Conservation (phyloP, 306 rosid genomes). For the Medicago lupulina region DNA sequence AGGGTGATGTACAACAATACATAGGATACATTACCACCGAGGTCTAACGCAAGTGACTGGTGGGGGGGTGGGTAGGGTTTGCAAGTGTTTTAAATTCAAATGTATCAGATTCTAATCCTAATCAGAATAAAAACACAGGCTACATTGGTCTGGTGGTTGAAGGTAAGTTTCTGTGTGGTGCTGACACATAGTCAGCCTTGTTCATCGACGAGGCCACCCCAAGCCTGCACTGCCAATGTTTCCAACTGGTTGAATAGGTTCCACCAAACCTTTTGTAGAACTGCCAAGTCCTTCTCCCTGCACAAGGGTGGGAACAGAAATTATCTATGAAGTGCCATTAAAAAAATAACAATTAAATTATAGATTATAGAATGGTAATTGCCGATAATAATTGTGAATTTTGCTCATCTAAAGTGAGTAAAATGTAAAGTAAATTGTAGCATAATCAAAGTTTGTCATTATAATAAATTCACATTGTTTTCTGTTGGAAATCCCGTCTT, state of each 20-base stretch:
- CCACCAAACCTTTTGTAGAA: slow-evolving; percentile 68
- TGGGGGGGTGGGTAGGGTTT: too few relatives aligned
- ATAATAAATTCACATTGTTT: not conserved
- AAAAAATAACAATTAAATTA: too few relatives aligned
- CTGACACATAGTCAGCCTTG: not conserved
- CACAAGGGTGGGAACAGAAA: slow-evolving; percentile 8
- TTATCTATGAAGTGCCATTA: too few relatives aligned
- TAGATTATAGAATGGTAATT: not conserved
- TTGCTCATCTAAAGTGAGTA: not conserved
- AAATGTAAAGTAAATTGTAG: not conserved
- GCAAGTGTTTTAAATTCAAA: too few relatives aligned
- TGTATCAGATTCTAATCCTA: too few relatives aligned
- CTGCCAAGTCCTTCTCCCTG: slow-evolving; percentile 93
- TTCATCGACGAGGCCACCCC: slow-evolving; percentile 65
- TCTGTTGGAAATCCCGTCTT: too few relatives aligned
- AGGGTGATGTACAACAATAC: not conserved
- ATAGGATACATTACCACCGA: not conserved
- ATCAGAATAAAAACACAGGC: not conserved
- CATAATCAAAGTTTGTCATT: not conserved
- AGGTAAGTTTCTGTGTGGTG: not conserved
- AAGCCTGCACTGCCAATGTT: slow-evolving; percentile 79
- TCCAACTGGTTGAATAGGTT: slow-evolving; percentile 74
- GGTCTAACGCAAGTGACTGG: too few relatives aligned
- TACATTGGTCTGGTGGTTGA: not conserved
- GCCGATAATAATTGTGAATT: not conserved